These are phyloP conservation scores for Elaphomyces granulatus DNA, from an alignment of 495 filamentous ascomycete species.

Conservation along the genomic window DNA sequence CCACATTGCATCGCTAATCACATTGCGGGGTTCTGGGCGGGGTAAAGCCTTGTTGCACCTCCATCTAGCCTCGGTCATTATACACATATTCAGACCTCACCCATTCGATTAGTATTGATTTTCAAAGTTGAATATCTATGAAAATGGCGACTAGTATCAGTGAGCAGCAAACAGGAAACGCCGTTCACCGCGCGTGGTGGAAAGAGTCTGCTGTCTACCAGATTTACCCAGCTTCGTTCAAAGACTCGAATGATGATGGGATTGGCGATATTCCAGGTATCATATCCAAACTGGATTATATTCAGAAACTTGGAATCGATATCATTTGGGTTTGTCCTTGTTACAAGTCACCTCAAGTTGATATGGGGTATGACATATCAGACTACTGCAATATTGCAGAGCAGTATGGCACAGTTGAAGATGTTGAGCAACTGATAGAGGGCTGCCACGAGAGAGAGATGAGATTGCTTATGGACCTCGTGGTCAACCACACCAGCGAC, in stretches of 20 bases:
- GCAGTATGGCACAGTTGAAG: slow-evolving; percentile 45
- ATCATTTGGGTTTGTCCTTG: slow-evolving; percentile 56
- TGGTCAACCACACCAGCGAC: slow-evolving; percentile 70
- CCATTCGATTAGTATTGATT: too few species aligned
- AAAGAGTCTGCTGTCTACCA: slow-evolving; percentile 50
- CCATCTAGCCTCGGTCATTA: too few species aligned
- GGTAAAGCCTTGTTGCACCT: too few species aligned
- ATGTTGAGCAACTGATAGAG: slow-evolving; percentile 49
- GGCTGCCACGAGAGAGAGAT: slow-evolving; percentile 43
- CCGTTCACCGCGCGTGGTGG: slow-evolving; percentile 35
- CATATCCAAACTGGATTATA: slow-evolving; percentile 49
- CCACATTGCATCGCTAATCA: too few species aligned
- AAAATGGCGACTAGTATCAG: neutral
- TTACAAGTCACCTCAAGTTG: slow-evolving; percentile 49
- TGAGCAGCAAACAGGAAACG: slow-evolving; percentile 3
- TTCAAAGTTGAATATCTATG: too few species aligned
- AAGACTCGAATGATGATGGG: slow-evolving; percentile 53
- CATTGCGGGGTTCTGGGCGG: too few species aligned
- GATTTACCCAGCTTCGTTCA: slow-evolving; percentile 53
- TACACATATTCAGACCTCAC: too few species aligned
- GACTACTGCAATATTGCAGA: slow-evolving; percentile 51
- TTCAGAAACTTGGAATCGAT: slow-evolving; percentile 47
- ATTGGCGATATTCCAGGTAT: slow-evolving; percentile 55
- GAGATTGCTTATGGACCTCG: slow-evolving; percentile 59
- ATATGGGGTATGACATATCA: slow-evolving; percentile 50